These are phyloP conservation scores for Perkinsus olseni DNA, from an alignment of 169 alveolate genomes.

Conservation along the genomic window DNA sequence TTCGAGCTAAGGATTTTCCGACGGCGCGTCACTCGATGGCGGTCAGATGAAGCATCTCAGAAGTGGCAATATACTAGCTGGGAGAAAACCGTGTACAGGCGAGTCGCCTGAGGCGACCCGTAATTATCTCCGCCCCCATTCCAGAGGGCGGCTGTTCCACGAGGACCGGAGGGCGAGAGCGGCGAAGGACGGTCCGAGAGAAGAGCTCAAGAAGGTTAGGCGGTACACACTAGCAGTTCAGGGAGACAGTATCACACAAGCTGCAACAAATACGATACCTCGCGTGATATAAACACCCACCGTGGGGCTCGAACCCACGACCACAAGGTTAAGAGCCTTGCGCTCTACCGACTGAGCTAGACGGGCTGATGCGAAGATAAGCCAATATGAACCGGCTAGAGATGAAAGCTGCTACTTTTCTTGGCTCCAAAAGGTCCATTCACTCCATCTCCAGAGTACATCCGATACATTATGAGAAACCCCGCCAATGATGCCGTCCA, in stretches of 20 bases:
- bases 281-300: not conserved
- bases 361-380: constrained; percentile 60
- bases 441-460: not conserved
- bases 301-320: constrained; percentile 98
- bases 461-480: not conserved
- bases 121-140: too few relatives aligned
- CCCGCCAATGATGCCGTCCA: not conserved
- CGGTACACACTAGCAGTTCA: not conserved
- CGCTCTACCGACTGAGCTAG: constrained; percentile 99
- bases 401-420: not conserved
- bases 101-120: too few relatives aligned
- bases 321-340: constrained; percentile 97
- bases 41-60: too few relatives aligned
- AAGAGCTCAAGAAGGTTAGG: too few relatives aligned
- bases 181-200: too few relatives aligned
- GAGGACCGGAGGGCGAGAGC: too few relatives aligned
- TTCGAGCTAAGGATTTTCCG: too few relatives aligned
- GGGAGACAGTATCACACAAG: not conserved
- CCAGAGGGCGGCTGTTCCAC: too few relatives aligned
- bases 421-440: not conserved
- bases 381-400: not conserved
- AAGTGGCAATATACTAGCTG: too few relatives aligned
- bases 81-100: too few relatives aligned
- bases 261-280: not conserved
- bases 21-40: too few relatives aligned